Evolutionary conservation across 768 basidiomycete genomes (phyloP), one percentile per base, ranked within the genome.

Genomic region (Lactarius quietus): DNA sequence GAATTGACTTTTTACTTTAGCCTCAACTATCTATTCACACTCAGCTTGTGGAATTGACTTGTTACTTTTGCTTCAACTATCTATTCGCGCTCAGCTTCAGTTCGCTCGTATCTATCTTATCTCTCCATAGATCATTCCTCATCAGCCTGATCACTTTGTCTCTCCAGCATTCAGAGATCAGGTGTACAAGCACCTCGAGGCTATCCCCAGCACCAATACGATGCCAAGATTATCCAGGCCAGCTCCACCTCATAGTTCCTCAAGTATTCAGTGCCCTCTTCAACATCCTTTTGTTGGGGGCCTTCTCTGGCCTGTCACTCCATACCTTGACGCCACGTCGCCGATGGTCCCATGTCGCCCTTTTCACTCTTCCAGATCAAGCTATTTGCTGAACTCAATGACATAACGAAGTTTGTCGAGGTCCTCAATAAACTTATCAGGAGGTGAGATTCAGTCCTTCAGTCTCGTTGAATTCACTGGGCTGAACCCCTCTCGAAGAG

Each of bases 221-320:
- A 96, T 69, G 81, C 84, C 72, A 93, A 93, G 78, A 86, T 99
- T 72, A 84, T 94, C 71, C 89, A 91, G 76, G 95, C 95, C 63
- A 95, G 95, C 51, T 86, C 89, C 29, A 88, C 92, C 57, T 90
- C 98, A 76, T 96, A 99, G 78, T 89, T 87, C 73, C 87, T 95
- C 77, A 97, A 97, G 81, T 98, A 98, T 88, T 92, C 93, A 78
- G 95, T 72, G 84, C 89, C 62, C 88, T 98, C 72, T 98, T 97
- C 78, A 95, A 99, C 79, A 86, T 97, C 80, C 84, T 98, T 74
- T 99, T 73, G 90, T 95, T 73, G 96, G 96, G 57, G 93, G 94
- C 48, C 89, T 99, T 68, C 86, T 99, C 72, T 95, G 98, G 78
- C 97, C 96, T 26, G 96, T 96, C 59, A 97, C 97, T 65, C 86